phyloP scores from a whole-genome alignment of 768 basidiomycete species.

The Boletus barrowsii region DNA sequence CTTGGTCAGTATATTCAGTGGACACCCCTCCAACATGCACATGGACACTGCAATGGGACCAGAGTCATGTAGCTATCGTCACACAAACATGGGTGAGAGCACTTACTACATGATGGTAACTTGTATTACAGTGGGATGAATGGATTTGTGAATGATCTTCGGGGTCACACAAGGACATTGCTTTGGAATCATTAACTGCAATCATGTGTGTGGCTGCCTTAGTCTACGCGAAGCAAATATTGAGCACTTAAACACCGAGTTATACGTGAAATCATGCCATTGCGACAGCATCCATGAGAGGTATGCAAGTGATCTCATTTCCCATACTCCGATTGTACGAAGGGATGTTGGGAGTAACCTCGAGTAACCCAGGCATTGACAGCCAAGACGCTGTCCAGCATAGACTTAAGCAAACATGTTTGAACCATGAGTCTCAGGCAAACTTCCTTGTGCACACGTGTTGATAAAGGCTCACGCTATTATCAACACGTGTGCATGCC shows the following conservation, averaged over 20 bases:
- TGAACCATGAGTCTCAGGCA: constrained; percentile 3
- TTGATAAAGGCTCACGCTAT: too few species aligned
- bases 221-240: constrained; percentile 50
- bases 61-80: neutral
- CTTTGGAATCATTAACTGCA: constrained; percentile 76
- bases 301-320: constrained; percentile 94
- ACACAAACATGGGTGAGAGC: neutral
- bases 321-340: constrained; percentile 94
- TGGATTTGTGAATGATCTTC: constrained; percentile 38
- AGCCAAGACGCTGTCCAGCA: constrained; percentile 93
- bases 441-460: too few species aligned
- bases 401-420: constrained; percentile 56
- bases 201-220: constrained; percentile 83
- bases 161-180: constrained; percentile 84
- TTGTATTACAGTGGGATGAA: constrained; percentile 44
- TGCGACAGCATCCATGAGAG: constrained; percentile 89
- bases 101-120: constrained; percentile 83
- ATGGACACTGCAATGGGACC: constrained; percentile 60
- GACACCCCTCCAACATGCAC: constrained; percentile 99
- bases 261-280: constrained; percentile 47
- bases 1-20: constrained; percentile 43
- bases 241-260: constrained; percentile 1
- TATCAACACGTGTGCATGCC: constrained; percentile 58
- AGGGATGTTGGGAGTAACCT: constrained; percentile 83
- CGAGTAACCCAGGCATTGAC: constrained; percentile 73